Evolutionary conservation across 129 eudicot species (phyloP).

Genomic region (Centrapalus pauciflorus): DNA sequence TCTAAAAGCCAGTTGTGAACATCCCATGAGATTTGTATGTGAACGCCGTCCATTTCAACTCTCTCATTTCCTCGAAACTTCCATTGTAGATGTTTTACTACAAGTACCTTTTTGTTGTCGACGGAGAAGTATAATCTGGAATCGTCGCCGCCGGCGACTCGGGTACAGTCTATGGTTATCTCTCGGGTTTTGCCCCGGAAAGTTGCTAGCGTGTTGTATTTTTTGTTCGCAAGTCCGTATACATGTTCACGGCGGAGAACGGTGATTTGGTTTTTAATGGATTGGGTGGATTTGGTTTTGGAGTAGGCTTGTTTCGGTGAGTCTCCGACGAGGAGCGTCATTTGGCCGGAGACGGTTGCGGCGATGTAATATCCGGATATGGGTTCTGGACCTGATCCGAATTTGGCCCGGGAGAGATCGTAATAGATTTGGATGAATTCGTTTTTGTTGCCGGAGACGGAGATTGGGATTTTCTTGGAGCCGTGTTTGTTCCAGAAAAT

Average conservation of each 20-base stretch:
- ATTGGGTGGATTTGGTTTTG: constrained; percentile 13
- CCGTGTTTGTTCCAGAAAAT: constrained; percentile 58
- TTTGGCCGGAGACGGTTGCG: constrained; percentile 32
- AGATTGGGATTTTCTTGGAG: constrained; percentile 36
- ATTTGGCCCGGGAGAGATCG: constrained; percentile 59
- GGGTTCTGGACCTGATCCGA: constrained; percentile 69
- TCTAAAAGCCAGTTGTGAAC: constrained; percentile 66
- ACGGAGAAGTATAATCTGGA: constrained; percentile 38
- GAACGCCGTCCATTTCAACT: constrained; percentile 55
- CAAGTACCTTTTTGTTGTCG: constrained; percentile 47
- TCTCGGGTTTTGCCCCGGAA: constrained; percentile 39
- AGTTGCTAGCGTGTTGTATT: constrained; percentile 44
- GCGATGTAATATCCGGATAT: constrained; percentile 62
- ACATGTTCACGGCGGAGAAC: constrained; percentile 62
- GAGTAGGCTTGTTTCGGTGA: constrained; percentile 37
- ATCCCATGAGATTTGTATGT: constrained; percentile 69
- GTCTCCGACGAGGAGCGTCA: constrained; percentile 53
- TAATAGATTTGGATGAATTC: constrained; percentile 29
- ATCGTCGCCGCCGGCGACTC: constrained; percentile 37
- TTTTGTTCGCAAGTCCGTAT: constrained; percentile 30
- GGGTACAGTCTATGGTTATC: constrained; percentile 45
- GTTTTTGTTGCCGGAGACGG: not conserved
- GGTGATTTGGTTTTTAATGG: constrained; percentile 28
- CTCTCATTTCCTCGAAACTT: constrained; percentile 69
- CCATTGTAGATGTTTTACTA: constrained; percentile 66